These are phyloP conservation scores for Skeletonema menzelii DNA, from an alignment of 108 stramenopile species.

Conservation along the genomic window DNA sequence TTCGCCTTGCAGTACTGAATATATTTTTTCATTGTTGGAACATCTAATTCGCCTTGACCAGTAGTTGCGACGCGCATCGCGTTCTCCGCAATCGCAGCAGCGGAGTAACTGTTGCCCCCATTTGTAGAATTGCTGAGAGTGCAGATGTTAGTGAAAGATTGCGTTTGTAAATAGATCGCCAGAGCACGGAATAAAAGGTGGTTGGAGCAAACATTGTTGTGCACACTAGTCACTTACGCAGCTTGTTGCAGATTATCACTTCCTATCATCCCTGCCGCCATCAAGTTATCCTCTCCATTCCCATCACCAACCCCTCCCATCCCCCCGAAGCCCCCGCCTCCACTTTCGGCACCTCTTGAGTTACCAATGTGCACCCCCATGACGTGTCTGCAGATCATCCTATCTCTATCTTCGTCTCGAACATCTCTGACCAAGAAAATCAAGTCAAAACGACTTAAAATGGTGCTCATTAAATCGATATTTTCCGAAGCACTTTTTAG, in stretches of 20 bases:
- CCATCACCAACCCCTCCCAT: slow-evolving; percentile 24
- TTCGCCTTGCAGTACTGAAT: slow-evolving; percentile 94
- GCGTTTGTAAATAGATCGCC: neutral
- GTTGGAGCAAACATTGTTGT: neutral
- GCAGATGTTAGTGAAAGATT: neutral
- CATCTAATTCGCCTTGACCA: slow-evolving; percentile 85
- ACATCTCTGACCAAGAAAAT: slow-evolving; percentile 99
- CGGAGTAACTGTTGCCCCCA: slow-evolving; percentile 54
- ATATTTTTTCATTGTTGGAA: slow-evolving; percentile 96
- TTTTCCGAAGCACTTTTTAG: slow-evolving; percentile 95
- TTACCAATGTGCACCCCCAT: slow-evolving; percentile 94
- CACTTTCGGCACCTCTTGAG: slow-evolving; percentile 41
- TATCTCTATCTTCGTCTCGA: slow-evolving; percentile 94
- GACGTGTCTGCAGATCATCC: slow-evolving; percentile 95
- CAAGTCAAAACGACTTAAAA: slow-evolving; percentile 96
- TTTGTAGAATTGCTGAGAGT: slow-evolving; percentile 38
- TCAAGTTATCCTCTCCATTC: slow-evolving; percentile 44
- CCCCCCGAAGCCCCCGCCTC: slow-evolving; percentile 24
- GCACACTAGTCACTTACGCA: slow-evolving; percentile 27
- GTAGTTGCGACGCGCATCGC: slow-evolving; percentile 78
- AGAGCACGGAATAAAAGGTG: neutral
- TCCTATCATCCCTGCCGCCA: slow-evolving; percentile 46
- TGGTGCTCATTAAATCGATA: slow-evolving; percentile 98
- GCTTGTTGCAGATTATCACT: slow-evolving; percentile 41
- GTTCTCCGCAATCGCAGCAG: slow-evolving; percentile 87